These are phyloP conservation scores for Uronychia setigera DNA, from an alignment of 73 alveolate genomes.

Conservation along the genomic window DNA sequence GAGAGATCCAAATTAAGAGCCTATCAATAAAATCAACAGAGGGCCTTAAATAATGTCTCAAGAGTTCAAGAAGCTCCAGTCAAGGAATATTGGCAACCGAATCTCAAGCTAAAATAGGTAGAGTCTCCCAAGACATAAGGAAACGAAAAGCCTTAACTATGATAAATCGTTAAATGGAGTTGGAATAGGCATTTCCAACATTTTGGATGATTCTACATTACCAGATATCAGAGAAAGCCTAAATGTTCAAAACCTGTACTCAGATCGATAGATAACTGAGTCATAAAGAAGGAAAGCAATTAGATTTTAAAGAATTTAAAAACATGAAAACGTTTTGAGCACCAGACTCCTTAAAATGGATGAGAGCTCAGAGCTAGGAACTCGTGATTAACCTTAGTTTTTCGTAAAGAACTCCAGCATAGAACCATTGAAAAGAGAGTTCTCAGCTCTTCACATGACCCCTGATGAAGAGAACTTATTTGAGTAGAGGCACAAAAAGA, in stretches of 20 bases:
- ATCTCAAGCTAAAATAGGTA: background rate
- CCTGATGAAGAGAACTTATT: no score
- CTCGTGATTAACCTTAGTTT: no score
- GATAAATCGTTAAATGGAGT: no score
- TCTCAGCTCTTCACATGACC: no score
- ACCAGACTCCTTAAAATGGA: background rate
- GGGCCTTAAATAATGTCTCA: no score
- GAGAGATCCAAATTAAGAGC: background rate
- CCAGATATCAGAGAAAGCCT: background rate
- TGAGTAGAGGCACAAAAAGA: no score
- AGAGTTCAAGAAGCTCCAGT: background rate
- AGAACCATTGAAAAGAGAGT: no score
- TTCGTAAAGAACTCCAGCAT: no score
- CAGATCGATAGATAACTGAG: background rate
- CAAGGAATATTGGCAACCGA: background rate
- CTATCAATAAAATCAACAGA: no score
- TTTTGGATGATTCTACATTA: background rate
- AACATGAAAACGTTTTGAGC: background rate
- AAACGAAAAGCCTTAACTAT: background rate
- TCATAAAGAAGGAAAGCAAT: background rate
- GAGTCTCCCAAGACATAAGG: background rate
- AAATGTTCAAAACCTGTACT: background rate
- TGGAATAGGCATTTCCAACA: background rate
- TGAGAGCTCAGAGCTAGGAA: background rate
- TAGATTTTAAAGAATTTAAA: background rate